These are phyloP conservation scores for Fusarium clavum DNA, from an alignment of 2,329 filamentous ascomycete genomes.

Conservation along the genomic window DNA sequence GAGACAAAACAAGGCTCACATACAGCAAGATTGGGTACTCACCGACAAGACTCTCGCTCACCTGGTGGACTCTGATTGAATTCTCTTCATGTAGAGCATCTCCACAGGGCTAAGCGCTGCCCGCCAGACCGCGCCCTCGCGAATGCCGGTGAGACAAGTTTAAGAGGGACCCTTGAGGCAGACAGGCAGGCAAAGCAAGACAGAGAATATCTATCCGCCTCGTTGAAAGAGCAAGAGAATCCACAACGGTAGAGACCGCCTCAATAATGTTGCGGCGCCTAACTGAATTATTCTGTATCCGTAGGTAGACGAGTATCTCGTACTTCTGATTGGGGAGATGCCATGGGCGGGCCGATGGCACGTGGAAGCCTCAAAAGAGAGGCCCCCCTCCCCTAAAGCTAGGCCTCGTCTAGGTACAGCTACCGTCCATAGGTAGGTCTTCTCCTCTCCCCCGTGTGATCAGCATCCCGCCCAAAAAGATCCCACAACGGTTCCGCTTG, in stretches of 20 bases:
- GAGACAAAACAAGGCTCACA: conserved; percentile 7
- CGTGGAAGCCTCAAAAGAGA: conserved; percentile 1
- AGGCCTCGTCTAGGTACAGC: not conserved
- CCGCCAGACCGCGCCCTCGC: conserved; percentile 35
- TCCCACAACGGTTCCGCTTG: conserved; percentile 19
- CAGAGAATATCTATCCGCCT: conserved; percentile 3
- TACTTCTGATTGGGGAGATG: conserved; percentile 31
- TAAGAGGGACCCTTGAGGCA: not conserved
- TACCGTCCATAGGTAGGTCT: not conserved
- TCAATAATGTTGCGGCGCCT: not conserved
- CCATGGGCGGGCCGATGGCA: conserved; percentile 36
- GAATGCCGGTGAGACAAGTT: conserved; percentile 7
- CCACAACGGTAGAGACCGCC: conserved; percentile 7
- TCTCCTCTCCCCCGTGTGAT: conserved; percentile 30
- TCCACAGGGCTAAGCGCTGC: conserved; percentile 12
- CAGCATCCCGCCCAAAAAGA: conserved; percentile 10
- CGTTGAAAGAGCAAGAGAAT: not conserved
- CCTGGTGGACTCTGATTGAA: not conserved
- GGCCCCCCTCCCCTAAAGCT: not conserved
- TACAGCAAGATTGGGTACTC: conserved; percentile 27
- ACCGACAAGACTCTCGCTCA: conserved; percentile 27
- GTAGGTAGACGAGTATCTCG: not conserved
- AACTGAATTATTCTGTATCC: not conserved
- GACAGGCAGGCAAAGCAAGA: not conserved
- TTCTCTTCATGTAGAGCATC: not conserved